Evolutionary conservation across 1,284 basidiomycete genomes (phyloP).

Genomic region (Moesziomyces aphidis): DNA sequence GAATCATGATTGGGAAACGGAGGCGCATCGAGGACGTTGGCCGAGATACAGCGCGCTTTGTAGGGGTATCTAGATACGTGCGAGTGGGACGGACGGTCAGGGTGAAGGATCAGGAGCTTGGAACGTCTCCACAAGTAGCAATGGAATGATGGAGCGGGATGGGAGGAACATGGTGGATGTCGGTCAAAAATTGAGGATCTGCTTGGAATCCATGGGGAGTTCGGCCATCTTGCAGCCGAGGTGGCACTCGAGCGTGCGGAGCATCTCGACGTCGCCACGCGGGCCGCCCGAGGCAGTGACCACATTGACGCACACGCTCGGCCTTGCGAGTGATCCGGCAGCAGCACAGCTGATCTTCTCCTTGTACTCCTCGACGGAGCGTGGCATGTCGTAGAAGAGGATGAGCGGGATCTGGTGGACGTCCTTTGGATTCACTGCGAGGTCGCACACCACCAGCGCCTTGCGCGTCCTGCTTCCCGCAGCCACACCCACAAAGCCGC

Average conservation of each 20-base stretch:
- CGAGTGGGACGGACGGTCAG: too few species aligned
- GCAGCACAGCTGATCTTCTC: conserved; percentile 77
- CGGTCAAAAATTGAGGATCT: conserved; percentile 55
- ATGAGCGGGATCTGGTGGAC: conserved; percentile 89
- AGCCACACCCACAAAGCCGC: conserved; percentile 71
- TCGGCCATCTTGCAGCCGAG: conserved; percentile 62
- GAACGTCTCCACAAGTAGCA: neutral
- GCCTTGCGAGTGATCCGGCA: conserved; percentile 81
- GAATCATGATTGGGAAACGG: neutral
- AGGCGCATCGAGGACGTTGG: neutral
- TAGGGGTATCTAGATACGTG: neutral
- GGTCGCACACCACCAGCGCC: conserved; percentile 89
- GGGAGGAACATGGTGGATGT: neutral
- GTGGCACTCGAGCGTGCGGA: conserved; percentile 90
- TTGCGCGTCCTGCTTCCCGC: conserved; percentile 61
- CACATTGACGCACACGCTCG: conserved; percentile 91
- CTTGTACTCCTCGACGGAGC: conserved; percentile 94
- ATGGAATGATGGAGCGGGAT: neutral
- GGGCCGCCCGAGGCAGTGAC: conserved; percentile 91
- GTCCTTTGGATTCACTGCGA: conserved; percentile 87
- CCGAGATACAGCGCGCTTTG: neutral
- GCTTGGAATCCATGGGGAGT: conserved; percentile 54
- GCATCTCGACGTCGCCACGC: conserved; percentile 86
- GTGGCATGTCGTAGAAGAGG: conserved; percentile 84
- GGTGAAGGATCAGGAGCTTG: too few species aligned